A percentile compares a stretch with the other conserved stretches of the same genome.
phyloP scores from a whole-genome alignment of 2,329 filamentous ascomycete species.

The Cladosporium sp. region DNA sequence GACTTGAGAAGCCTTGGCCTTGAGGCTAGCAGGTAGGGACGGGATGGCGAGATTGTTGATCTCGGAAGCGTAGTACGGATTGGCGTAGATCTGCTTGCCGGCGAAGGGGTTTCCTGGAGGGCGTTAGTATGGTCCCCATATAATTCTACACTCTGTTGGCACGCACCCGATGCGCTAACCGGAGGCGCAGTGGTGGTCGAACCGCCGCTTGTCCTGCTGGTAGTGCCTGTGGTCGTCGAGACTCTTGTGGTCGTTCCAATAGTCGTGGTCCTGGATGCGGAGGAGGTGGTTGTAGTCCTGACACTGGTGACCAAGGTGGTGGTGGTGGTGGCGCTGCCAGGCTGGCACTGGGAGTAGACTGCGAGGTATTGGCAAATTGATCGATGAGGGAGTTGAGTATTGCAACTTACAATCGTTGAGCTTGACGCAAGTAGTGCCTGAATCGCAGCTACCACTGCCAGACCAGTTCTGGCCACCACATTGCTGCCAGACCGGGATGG shows the following conservation, averaged over 20 bases:
- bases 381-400: constrained; percentile 18
- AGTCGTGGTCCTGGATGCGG: neutral
- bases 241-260: neutral
- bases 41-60: constrained; percentile 61
- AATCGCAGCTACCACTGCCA: constrained; percentile 27
- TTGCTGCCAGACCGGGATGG: constrained; percentile 25
- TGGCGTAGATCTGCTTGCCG: constrained; percentile 54
- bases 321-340: constrained; percentile 31
- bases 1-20: constrained; percentile 52
- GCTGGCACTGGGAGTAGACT: constrained; percentile 33
- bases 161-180: constrained; percentile 13
- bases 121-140: neutral
- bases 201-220: constrained; percentile 6
- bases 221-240: neutral
- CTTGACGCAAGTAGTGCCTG: constrained; percentile 26
- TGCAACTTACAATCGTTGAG: constrained; percentile 28
- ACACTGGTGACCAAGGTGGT: constrained; percentile 28
- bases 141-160: neutral
- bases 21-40: constrained; percentile 58
- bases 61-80: constrained; percentile 57
- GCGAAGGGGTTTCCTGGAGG: constrained; percentile 57
- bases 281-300: constrained; percentile 15
- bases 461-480: constrained; percentile 26
- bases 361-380: neutral
- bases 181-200: constrained; percentile 21